phyloP scores from a whole-genome alignment of 2,329 filamentous ascomycete genomes.

The Penicillium nordicum region DNA sequence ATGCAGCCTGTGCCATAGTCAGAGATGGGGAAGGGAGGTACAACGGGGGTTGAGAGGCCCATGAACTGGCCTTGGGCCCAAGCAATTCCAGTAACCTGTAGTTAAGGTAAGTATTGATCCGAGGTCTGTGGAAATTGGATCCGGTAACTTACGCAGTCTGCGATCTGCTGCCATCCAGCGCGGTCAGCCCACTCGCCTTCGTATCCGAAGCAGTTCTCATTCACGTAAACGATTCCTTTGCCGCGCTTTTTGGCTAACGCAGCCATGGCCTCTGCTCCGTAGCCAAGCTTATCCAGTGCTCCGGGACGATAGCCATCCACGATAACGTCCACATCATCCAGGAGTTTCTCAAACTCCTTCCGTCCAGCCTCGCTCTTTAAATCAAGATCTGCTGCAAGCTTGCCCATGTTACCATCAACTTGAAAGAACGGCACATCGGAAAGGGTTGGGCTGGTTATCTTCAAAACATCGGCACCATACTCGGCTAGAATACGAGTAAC shows the following conservation, averaged over 20 bases:
- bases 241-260: slow-evolving; percentile 54
- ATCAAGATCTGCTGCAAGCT: slow-evolving; percentile 64
- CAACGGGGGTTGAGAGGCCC: slow-evolving; percentile 37
- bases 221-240: slow-evolving; percentile 66
- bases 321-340: slow-evolving; percentile 63
- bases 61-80: slow-evolving; percentile 45
- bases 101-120: background rate
- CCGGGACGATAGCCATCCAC: slow-evolving; percentile 69
- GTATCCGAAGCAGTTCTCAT: slow-evolving; percentile 70
- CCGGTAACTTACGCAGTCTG: slow-evolving; percentile 56
- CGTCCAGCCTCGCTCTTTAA: slow-evolving; percentile 57
- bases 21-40: slow-evolving; percentile 53
- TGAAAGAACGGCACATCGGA: slow-evolving; percentile 72
- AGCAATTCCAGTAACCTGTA: slow-evolving; percentile 41
- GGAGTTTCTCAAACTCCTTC: slow-evolving; percentile 56
- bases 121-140: background rate
- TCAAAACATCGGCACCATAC: slow-evolving; percentile 70
- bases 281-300: slow-evolving; percentile 62
- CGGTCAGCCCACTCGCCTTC: slow-evolving; percentile 61
- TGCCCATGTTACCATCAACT: slow-evolving; percentile 69
- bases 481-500: slow-evolving; percentile 70
- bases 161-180: slow-evolving; percentile 70
- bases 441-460: slow-evolving; percentile 64
- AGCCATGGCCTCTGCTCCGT: slow-evolving; percentile 55
- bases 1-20: slow-evolving; percentile 70